phyloP scores from a whole-genome alignment of 78 protist species.

The Emiliania huxleyi region DNA sequence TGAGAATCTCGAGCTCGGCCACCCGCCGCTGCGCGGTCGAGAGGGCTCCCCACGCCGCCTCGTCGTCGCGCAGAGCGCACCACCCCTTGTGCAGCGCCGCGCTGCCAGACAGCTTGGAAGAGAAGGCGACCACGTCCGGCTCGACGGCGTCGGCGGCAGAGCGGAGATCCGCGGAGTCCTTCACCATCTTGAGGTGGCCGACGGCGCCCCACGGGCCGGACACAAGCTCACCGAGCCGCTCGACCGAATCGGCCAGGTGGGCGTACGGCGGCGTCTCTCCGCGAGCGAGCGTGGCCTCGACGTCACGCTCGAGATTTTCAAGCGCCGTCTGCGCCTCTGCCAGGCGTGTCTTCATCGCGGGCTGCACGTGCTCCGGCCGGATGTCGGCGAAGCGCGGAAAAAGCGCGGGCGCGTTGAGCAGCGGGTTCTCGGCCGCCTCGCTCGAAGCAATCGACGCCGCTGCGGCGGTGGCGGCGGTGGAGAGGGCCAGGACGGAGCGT shows the following conservation, averaged over 20 bases:
- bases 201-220: neutral
- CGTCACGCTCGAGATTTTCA: neutral
- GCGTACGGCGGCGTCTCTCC: neutral
- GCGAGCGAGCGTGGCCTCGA: too few species aligned
- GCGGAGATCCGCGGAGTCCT: neutral
- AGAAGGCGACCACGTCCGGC: neutral
- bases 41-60: too few species aligned
- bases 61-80: neutral
- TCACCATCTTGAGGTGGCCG: slow-evolving; percentile 17
- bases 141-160: neutral
- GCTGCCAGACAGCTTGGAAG: neutral
- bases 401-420: neutral
- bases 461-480: too few species aligned
- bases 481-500: too few species aligned
- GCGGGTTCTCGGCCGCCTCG: too few species aligned
- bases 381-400: neutral
- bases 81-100: neutral
- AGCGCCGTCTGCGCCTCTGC: neutral
- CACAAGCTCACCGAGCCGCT: neutral
- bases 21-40: neutral
- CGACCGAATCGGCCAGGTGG: neutral
- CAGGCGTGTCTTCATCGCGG: neutral
- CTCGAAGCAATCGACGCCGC: too few species aligned
- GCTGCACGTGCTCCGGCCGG: neutral
- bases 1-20: neutral